Evolutionary conservation across 345 rosid species (phyloP).

Genomic region (Brassica carinata): DNA sequence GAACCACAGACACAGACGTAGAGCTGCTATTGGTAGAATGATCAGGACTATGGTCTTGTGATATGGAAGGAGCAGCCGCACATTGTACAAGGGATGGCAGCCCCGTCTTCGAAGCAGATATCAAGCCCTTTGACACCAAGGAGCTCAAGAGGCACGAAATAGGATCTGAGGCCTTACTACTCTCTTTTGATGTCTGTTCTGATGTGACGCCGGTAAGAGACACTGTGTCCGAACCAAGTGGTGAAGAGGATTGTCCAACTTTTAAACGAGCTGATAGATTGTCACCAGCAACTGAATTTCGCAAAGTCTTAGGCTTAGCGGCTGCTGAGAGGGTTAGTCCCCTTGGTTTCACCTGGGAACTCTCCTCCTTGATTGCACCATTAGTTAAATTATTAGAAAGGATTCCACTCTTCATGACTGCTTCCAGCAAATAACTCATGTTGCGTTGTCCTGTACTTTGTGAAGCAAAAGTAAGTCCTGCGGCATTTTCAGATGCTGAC

Average conservation of each 20-base stretch:
- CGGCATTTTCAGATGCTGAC: conserved; percentile 34
- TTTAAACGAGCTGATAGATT: conserved; percentile 40
- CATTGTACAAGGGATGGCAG: conserved; percentile 40
- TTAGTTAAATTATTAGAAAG: conserved; percentile 47
- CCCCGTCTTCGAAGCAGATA: conserved; percentile 70
- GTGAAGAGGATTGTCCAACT: conserved; percentile 49
- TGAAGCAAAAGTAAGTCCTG: not conserved
- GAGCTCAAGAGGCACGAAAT: conserved; percentile 82
- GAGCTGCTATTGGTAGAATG: conserved; percentile 44
- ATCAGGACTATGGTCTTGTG: conserved; percentile 46
- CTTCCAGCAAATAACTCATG: conserved; percentile 69
- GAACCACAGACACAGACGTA: conserved; percentile 45
- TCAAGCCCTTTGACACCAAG: conserved; percentile 89
- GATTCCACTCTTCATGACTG: conserved; percentile 76
- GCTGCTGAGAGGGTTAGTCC: conserved; percentile 36
- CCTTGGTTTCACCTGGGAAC: conserved; percentile 42
- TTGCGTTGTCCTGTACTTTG: conserved; percentile 45
- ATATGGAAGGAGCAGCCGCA: conserved; percentile 37
- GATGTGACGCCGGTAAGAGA: conserved; percentile 42
- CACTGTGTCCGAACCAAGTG: conserved; percentile 47
- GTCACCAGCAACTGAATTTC: conserved; percentile 41
- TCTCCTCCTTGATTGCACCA: conserved; percentile 40
- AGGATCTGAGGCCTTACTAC: conserved; percentile 58
- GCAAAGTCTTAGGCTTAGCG: conserved; percentile 43
- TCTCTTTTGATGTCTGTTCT: conserved; percentile 45